Evolutionary conservation across 1,284 basidiomycete genomes (phyloP), one percentile per base, ranked within the genome.

Genomic region (Ustilago tritici): DNA sequence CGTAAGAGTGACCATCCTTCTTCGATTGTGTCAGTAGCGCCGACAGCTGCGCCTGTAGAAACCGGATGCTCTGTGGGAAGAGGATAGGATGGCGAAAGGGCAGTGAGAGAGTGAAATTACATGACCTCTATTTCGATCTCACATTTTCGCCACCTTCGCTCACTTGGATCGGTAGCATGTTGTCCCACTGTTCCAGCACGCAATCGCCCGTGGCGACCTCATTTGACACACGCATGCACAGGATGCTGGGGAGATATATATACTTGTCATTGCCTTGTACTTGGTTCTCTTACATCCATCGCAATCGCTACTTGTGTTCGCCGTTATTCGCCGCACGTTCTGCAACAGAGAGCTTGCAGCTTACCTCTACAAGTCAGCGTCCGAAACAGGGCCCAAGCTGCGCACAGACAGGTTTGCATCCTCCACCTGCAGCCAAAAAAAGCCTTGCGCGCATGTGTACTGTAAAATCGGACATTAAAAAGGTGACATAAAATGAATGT

Each of bases 1-100:
- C 11, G 41, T 49, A 6, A 36, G 28, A 17, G 50, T 58, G 15
- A 60, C 43, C 64, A 65, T 65, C 6, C 15, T 47, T 31, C 34
- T 56, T 23, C 31, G 43, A 49, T 9, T 15, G 19, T 49, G 23
- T 41, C 40, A 7, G 9, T 17, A 46, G 14, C 43, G 43, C 40
- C 40, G 40, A 41, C 14, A 6, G 15, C 40, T 41, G 14, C 17
- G 14, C 15, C 4, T 28, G 23, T 28, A 28, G 23, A 28, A 3
- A 28, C 3, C 2, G 23, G 23, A 28, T 28, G 23, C 23, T 28
- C 23, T 28, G 40, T 41, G 40, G 40, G 6, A 17, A 41, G 40
- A 41, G 6, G 40, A 15, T 41, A 17, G 6, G 9, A 7, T 46
- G 43, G 17, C 2, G n/a, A 46, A 46, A 46, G 12, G 15, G 15